A percentile compares a stretch with the other conserved stretches of the same genome.
Conservation (phyloP, 345 rosid genomes). For the Cardamine occulta region DNA sequence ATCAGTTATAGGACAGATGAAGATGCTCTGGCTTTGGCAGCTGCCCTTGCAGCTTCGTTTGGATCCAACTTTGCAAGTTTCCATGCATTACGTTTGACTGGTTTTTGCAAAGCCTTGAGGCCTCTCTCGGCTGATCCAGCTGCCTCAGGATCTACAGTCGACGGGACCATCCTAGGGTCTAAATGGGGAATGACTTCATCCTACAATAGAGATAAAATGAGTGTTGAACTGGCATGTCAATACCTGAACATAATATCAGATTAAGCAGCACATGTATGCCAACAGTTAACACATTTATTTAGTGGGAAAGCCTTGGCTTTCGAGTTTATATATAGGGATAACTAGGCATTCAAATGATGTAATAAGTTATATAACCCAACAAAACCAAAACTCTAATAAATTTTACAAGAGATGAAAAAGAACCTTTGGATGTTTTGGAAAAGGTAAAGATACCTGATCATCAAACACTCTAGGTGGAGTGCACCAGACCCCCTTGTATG, state of each 20-base stretch:
- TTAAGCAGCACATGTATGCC: constrained; percentile 7
- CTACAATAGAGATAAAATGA: constrained; percentile 46
- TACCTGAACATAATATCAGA: neutral
- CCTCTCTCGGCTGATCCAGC: constrained; percentile 59
- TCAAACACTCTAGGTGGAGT: constrained; percentile 96
- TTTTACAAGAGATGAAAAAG: constrained; percentile 4
- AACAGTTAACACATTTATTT: neutral
- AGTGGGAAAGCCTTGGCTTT: neutral
- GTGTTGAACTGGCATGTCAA: constrained; percentile 4
- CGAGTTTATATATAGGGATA: constrained; percentile 3
- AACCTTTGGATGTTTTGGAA: neutral
- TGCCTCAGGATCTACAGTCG: constrained; percentile 89
- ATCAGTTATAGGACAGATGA: constrained; percentile 82
- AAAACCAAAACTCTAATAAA: neutral
- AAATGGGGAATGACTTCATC: constrained; percentile 90
- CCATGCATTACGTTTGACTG: constrained; percentile 81
- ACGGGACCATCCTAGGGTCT: constrained; percentile 87
- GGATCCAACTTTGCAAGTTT: constrained; percentile 89
- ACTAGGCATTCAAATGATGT: constrained; percentile 8
- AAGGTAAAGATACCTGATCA: constrained; percentile 65
- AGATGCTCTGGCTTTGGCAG: constrained; percentile 93
- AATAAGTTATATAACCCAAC: constrained; percentile 5
- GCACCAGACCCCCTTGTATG: constrained; percentile 92
- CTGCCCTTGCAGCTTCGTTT: constrained; percentile 76
- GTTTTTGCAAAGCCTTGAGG: constrained; percentile 57